Evolutionary conservation across 371 early-diverging fungal genomes (phyloP), one percentile per base, ranked within the genome.

Genomic region (Vairimorpha necatrix): DNA sequence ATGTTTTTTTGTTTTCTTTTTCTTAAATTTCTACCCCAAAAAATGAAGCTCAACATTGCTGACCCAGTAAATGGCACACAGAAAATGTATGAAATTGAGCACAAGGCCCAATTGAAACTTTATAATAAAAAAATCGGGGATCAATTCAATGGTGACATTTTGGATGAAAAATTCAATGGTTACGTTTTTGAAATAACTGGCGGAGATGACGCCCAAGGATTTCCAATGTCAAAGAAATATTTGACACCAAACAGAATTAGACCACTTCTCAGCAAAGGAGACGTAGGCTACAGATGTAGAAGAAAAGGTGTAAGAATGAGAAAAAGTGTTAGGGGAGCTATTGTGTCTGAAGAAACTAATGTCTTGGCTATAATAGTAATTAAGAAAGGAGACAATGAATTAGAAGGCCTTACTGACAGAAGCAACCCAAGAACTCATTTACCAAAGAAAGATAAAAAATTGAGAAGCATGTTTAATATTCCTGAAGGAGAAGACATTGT

Each of bases 151-250:
- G 98, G 91, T 76, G 94, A 93, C 86, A 85, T 91, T 56, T 88
- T 98, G 82, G 93, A 94, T 82, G 93, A 93, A 80, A 96, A 98
- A 88, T 96, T 93, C 91, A 92, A 92, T 88, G 97, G 96, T 77
- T 94, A 92, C 88, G 90, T 94, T 82, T 91, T 98, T 89, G 91
- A 93, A 85, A 93, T 98, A 84, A 91, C 93, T 76, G 98, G 98
- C 83, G 98, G 98, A 83, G 93, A 94, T 89, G 98, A 98, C 89
- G 94, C 93, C 89, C 95, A 96, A 89, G 96, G 97, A 73, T 88
- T 90, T 86, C 89, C 89, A 46, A 89, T 89, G 89, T 75, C 58
- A 50, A 92, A 93, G 88, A 94, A 94, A 89, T 91, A 96, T 74
- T 89, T 93, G 77, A 87, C 90, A 75, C 89, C 89, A 72, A 88